Base-by-base conservation (phyloP, 2,329 filamentous ascomycete species). In the Diaporthe sp. region DNA sequence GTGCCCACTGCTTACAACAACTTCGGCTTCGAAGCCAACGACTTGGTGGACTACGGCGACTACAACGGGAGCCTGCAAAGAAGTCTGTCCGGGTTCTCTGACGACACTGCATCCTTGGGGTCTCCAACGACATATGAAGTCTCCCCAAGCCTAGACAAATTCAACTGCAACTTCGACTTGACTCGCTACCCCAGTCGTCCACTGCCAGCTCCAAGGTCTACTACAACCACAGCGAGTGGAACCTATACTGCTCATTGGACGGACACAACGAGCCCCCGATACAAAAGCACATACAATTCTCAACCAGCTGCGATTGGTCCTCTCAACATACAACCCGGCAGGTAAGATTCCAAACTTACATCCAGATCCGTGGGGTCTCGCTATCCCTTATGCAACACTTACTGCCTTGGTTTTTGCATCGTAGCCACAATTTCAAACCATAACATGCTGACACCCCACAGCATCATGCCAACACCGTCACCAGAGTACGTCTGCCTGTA, bases 401-500 rank as follows among this genome's bases (percentile, higher is more conserved):
- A 37, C 10, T 19, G 6, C 32, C 17, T 35, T 27, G 44, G 15
- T 37, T 17, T 17, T 2, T 6, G 7, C 30, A 22, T 25, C 32
- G 9, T 25, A 4, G 19, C 10, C n/a, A 25, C 5, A 22, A 15
- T 13, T 37, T 35, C 44, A 13, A 47, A 15, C 10, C 13, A 44
- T 25, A 51, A 22, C 12, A 27, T 37, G 22, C 73, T 72, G 19
- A 74, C 59, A 68, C 2, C 8, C 30, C 8, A 59, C 27, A 74
- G 59, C 35, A 25, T 25, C n/a, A 56, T 68, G 47, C 37, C 47
- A 17, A 69, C 19, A 22, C 59, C 42, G 7, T 17, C 42, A 19
- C 59, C 70, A 32, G 71, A 69, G 9, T 80, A 84, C 70, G 79
- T 77, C 42, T 88, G 87, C 78, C 80, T 84, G 12, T 76, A 80